Evolutionary conservation across 2,329 filamentous ascomycete species (phyloP).

Genomic region (Penicillium sp.): DNA sequence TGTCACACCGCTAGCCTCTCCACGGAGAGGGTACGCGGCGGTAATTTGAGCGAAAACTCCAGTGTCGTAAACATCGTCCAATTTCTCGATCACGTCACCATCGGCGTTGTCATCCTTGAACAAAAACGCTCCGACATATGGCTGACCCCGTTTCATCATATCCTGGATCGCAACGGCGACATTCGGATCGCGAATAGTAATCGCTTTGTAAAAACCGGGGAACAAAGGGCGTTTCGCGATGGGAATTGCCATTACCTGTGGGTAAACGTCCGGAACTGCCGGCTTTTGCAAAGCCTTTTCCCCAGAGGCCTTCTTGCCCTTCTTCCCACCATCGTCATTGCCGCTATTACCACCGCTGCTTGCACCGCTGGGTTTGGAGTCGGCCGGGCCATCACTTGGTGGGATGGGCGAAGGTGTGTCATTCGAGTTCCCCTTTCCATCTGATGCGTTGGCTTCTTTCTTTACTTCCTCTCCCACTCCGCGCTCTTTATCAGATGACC

Average conservation of each 20-base stretch:
- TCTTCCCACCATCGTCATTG: conserved; percentile 66
- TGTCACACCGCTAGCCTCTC: conserved; percentile 81
- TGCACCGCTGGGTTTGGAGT: conserved; percentile 57
- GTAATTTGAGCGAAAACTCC: conserved; percentile 98
- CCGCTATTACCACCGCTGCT: conserved; percentile 48
- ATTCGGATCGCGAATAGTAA: conserved; percentile 90
- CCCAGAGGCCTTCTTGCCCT: conserved; percentile 65
- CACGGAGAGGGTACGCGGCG: conserved; percentile 82
- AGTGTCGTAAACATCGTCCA: conserved; percentile 90
- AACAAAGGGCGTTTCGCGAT: conserved; percentile 92
- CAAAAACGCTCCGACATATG: conserved; percentile 93
- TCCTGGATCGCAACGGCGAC: conserved; percentile 91
- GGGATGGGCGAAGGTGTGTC: conserved; percentile 50
- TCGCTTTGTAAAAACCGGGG: conserved; percentile 97
- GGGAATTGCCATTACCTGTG: conserved; percentile 95
- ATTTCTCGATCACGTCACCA: conserved; percentile 85
- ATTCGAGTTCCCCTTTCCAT: conserved; percentile 50
- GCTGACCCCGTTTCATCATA: conserved; percentile 94
- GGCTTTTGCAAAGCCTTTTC: conserved; percentile 83
- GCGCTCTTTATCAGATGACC: conserved; percentile 40
- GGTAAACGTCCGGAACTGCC: conserved; percentile 89
- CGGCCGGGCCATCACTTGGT: conserved; percentile 34
- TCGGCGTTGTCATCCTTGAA: conserved; percentile 96
- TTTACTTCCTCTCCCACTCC: conserved; percentile 42
- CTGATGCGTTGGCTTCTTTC: conserved; percentile 38